Conservation (phyloP, 352 stramenopile species). For the Pythium guiyangense region DNA sequence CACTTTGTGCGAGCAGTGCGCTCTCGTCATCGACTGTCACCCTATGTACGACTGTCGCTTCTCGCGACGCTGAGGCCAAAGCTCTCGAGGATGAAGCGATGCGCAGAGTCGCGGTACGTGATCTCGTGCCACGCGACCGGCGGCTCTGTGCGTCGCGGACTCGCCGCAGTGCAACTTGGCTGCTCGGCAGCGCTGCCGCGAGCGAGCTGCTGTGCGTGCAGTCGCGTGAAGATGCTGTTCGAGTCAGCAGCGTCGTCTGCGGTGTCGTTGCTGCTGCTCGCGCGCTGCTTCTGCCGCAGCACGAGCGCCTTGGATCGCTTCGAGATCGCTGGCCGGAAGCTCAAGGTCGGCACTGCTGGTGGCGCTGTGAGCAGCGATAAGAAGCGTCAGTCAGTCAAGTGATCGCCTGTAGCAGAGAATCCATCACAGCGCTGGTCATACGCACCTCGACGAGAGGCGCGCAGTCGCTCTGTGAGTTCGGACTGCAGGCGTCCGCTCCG, state of each 20-base stretch:
- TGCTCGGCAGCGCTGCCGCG: neutral
- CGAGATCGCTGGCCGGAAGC: slow-evolving; percentile 35
- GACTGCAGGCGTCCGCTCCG: slow-evolving; percentile 28
- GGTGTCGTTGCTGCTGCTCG: slow-evolving; percentile 1
- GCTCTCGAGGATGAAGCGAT: slow-evolving; percentile 41
- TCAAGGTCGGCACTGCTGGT: slow-evolving; percentile 19
- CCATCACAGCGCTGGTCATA: no score
- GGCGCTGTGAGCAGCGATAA: neutral
- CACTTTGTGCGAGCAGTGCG: neutral
- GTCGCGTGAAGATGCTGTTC: slow-evolving; percentile 25
- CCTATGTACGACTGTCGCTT: neutral
- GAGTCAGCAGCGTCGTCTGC: neutral
- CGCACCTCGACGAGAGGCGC: slow-evolving; percentile 17
- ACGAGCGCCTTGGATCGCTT: slow-evolving; percentile 35
- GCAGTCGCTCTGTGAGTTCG: slow-evolving; percentile 19
- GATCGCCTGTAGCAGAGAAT: neutral
- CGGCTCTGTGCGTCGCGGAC: neutral
- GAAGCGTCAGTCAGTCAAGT: neutral
- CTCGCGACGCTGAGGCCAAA: slow-evolving; percentile 21
- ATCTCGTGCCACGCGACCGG: slow-evolving; percentile 34
- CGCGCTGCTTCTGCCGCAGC: slow-evolving; percentile 16
- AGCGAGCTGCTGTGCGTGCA: slow-evolving; percentile 15
- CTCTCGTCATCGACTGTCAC: no score
- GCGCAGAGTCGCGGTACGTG: slow-evolving; percentile 20
- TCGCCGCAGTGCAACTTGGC: slow-evolving; percentile 7